Evolutionary conservation across 2,329 filamentous ascomycete species (phyloP), one percentile per base, ranked within the genome.

Genomic region (Canariomyces notabilis): DNA sequence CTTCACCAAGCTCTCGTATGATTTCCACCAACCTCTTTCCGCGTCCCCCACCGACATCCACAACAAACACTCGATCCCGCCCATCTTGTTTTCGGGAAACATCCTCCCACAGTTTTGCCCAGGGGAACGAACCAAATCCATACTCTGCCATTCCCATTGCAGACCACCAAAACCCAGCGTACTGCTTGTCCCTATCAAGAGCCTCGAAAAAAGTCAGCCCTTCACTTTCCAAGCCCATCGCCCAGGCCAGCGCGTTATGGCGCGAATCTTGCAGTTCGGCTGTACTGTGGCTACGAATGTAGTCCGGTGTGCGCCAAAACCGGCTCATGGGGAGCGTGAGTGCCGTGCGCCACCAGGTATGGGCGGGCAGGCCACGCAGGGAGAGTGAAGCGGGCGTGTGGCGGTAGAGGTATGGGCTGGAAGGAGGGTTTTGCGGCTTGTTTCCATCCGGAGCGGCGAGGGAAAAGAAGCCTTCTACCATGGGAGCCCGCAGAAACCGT

Each of bases 171-270:
- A 29, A 29, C 4, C 7, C 26, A 8, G 26, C 26, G 14, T 29
- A n/a, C n/a, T n/a, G 26, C 26, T 29, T 12, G 14, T 29, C 7
- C 4, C 26, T 8, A 8, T 29, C 26, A 3, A 29, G 26, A n/a
- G 37, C 37, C n/a, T 23, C 37, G 14, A 40, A 40, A 23, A 40
- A 40, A 5, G 21, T 12, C n/a, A 40, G 37, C 8, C 37, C 37
- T 23, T 40, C 22, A 14, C 8, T 12, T 29, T 29, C 26, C 9
- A 26, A 23, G 3, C 26, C 37, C 16, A 26, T 29, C n/a, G 37
- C n/a, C 37, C 37, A 40, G 12, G 15, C 12, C 7, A 29, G 26
- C 12, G 19, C 37, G 18, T 26, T 40, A 14, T 18, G 37, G 20
- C 18, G 15, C 22, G 37, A 23, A 14, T 40, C 37, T 5, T 8